These are phyloP conservation scores for Claviceps maximensis DNA, from an alignment of 2,329 filamentous ascomycete species.

Conservation along the genomic window DNA sequence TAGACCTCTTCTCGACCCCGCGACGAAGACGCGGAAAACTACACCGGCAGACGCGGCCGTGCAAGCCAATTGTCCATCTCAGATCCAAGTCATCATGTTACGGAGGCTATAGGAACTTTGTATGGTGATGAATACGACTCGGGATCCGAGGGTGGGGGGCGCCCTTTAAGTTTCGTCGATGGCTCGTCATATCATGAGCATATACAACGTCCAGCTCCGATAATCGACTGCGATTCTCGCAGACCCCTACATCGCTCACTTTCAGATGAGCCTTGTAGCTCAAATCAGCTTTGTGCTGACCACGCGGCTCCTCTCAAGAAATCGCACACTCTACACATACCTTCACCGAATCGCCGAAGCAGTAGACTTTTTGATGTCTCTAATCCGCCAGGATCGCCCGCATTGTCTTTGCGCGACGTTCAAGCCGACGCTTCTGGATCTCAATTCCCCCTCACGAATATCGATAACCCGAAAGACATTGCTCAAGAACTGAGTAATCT, in stretches of 20 bases:
- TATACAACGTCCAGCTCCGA: constrained; percentile 22
- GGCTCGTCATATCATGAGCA: constrained; percentile 41
- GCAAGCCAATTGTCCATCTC: constrained; percentile 54
- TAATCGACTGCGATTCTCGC: constrained; percentile 22
- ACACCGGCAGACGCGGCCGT: constrained; percentile 46
- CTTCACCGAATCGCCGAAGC: constrained; percentile 26
- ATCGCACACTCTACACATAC: constrained; percentile 28
- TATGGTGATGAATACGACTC: constrained; percentile 66
- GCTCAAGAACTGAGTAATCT: constrained; percentile 87
- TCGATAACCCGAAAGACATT: constrained; percentile 78
- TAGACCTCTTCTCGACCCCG: constrained; percentile 47
- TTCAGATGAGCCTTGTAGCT: constrained; percentile 28
- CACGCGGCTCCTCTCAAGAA: constrained; percentile 24
- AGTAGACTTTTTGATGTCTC: constrained; percentile 28
- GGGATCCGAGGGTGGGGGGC: constrained; percentile 34
- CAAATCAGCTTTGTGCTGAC: constrained; percentile 18
- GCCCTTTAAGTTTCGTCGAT: constrained; percentile 62
- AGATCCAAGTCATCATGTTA: constrained; percentile 87
- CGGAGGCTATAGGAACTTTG: constrained; percentile 81
- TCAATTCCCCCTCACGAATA: constrained; percentile 76
- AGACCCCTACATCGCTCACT: constrained; percentile 30
- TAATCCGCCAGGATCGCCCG: constrained; percentile 36
- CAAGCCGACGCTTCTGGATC: constrained; percentile 46
- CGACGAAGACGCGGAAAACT: constrained; percentile 41
- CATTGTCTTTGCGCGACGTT: constrained; percentile 38